Conservation (phyloP, 2,329 filamentous ascomycete species). For the Coniella lustricola region DNA sequence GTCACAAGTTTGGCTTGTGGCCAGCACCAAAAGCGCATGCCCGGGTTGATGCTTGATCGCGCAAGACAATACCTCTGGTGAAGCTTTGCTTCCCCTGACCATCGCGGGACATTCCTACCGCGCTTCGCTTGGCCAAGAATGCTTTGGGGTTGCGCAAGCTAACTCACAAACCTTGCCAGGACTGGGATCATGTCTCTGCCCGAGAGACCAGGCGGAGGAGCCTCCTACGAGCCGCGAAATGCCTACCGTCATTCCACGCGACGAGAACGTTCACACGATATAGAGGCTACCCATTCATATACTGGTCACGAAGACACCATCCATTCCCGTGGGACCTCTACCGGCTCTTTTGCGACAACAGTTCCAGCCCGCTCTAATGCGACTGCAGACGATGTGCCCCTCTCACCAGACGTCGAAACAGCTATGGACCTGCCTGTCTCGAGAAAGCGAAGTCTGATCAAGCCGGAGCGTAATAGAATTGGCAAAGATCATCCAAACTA, state of each 20-base stretch:
- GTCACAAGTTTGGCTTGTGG: too few species aligned
- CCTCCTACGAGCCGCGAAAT: conserved; percentile 53
- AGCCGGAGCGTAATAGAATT: conserved; percentile 80
- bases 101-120: background rate
- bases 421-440: conserved; percentile 24
- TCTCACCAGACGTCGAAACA: conserved; percentile 37
- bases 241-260: conserved; percentile 63
- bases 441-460: conserved; percentile 81
- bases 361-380: conserved; percentile 43
- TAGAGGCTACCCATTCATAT: conserved; percentile 51
- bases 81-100: conserved; percentile 7
- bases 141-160: conserved; percentile 11
- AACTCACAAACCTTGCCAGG: conserved; percentile 25
- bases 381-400: conserved; percentile 48
- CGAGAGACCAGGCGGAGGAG: conserved; percentile 56
- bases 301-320: conserved; percentile 6
- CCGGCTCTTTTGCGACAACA: conserved; percentile 52
- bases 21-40: background rate
- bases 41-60: background rate
- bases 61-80: conserved; percentile 7
- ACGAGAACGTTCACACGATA: conserved; percentile 58
- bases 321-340: conserved; percentile 38
- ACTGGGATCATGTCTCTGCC: conserved; percentile 50
- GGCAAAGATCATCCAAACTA: conserved; percentile 89
- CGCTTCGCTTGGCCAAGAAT: background rate